A percentile compares a stretch with the other conserved stretches of the same genome.
These are phyloP conservation scores for Amphirosellinia nigrospora DNA, from an alignment of 495 filamentous ascomycete genomes.

Conservation along the genomic window DNA sequence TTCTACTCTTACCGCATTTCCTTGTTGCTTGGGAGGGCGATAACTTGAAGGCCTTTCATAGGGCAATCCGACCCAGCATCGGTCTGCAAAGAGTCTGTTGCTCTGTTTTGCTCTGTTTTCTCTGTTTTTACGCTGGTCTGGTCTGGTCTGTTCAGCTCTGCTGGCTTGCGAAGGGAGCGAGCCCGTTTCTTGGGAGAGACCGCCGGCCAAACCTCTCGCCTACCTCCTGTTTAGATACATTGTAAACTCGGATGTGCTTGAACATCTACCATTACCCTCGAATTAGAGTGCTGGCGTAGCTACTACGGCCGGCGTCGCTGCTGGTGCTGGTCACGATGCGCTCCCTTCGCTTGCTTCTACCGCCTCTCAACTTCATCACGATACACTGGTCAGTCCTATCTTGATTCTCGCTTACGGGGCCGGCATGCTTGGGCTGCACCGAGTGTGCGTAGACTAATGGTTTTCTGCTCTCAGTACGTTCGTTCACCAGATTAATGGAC, in stretches of 20 bases:
- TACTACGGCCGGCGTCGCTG: neutral
- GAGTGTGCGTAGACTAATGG: neutral
- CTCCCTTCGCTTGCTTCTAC: slow-evolving; percentile 31
- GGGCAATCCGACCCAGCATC: slow-evolving; percentile 2
- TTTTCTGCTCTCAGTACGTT: slow-evolving; percentile 9
- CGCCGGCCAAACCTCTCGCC: neutral
- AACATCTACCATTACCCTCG: neutral
- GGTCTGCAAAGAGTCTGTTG: neutral
- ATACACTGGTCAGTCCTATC: slow-evolving; percentile 47
- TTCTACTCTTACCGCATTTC: neutral
- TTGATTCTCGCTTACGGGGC: neutral
- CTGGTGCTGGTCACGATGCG: slow-evolving; percentile 18
- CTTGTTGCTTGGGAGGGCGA: neutral
- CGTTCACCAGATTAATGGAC: neutral
- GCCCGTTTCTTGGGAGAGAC: neutral
- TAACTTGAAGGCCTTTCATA: slow-evolving; percentile 1
- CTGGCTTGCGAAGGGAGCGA: neutral
- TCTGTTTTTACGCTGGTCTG: neutral
- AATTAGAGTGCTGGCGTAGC: neutral
- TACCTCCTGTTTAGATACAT: too few species aligned
- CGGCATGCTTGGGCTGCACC: neutral
- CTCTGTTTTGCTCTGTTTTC: too few species aligned
- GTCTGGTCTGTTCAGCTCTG: too few species aligned
- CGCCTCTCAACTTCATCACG: slow-evolving; percentile 77
- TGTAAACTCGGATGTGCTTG: neutral